Evolutionary conservation across 2,329 filamentous ascomycete genomes (phyloP), one percentile per base, ranked within the genome.

Genomic region (Scedosporium dehoogii): DNA sequence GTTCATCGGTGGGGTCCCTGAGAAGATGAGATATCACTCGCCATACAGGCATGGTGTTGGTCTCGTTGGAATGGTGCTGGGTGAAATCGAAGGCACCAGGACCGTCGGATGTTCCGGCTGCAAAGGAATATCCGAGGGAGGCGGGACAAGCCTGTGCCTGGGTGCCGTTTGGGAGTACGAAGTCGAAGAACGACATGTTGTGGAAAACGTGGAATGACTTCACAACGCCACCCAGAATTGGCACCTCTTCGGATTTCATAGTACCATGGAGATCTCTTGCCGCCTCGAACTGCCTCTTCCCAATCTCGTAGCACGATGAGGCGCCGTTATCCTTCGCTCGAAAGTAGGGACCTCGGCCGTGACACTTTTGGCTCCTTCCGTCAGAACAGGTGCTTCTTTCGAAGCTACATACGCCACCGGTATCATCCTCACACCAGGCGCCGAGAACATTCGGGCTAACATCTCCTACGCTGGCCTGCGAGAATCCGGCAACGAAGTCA

Each of bases 61-160:
- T 87, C n/a, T 84, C 79, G 38, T 86, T 87, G 0, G 85, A 84
- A 66, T 90, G 84, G 66, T 92, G 92, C 71, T 97, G 93, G 1
- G 90, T 94, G 72, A 97, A 97, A 74, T 97, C 93, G 69, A 96
- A 96, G 0, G 86, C 86, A 0, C 93, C 93, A 0, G 93, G 92
- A 5, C 93, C 91, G 72, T 97, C 93, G 0, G 91, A 90, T 0
- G 93, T 97, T 10, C 93, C 93, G 1, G 90, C 93, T 0, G 93
- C 93, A 71, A 97, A 97, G 0, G 90, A 92, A 71, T 94, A 96
- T 5, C 93, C 93, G 64, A 97, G 77, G 0, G 92, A 91, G 0
- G 92, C 92, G 3, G 92, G 88, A 68, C 93, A 97, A 0, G 92
- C 96, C 59, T 76, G 79, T 6, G 86, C 89, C 33, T 75, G 75